A percentile compares a stretch with the other conserved stretches of the same genome.
Conservation (phyloP, 495 filamentous ascomycete species). For the Penicillium parvum region DNA sequence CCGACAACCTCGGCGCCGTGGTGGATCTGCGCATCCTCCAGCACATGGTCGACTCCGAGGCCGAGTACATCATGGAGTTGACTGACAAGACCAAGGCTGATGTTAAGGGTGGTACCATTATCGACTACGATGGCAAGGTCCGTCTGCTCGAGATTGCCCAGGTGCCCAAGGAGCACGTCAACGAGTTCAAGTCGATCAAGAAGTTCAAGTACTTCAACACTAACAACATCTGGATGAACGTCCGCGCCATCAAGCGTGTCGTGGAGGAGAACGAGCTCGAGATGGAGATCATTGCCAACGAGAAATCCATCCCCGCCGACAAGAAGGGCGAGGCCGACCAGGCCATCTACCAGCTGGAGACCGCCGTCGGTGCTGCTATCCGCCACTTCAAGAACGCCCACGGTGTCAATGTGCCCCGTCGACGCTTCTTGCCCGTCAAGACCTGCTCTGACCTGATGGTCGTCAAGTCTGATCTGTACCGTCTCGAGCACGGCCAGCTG, state of each 20-base stretch:
- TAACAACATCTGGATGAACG: constrained; percentile 99
- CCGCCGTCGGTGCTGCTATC: constrained; percentile 95
- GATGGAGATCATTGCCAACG: constrained; percentile 99
- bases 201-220: constrained; percentile 99
- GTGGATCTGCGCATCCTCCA: constrained; percentile 96
- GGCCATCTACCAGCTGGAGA: constrained; percentile 97
- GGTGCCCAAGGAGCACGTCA: constrained; percentile 99
- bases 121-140: constrained; percentile 95
- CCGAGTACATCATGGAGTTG: constrained; percentile 99
- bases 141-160: constrained; percentile 98
- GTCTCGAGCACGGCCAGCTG: constrained; percentile 97
- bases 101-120: constrained; percentile 99
- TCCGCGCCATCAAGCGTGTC: constrained; percentile 95
- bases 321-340: constrained; percentile 99
- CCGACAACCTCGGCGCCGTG: constrained; percentile 96
- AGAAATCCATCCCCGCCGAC: constrained; percentile 95
- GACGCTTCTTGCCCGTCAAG: constrained; percentile 99
- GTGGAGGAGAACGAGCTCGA: constrained; percentile 97
- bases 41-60: constrained; percentile 94
- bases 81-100: constrained; percentile 99
- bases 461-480: constrained; percentile 99
- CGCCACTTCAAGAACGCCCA: constrained; percentile 98
- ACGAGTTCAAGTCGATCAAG: constrained; percentile 99
- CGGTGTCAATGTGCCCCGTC: constrained; percentile 97
- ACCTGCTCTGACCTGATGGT: constrained; percentile 99